Percentiles rank a stretch among this genome's conserved stretches.
These are phyloP conservation scores for Fistulinella cinereoalba DNA, from an alignment of 1,284 basidiomycete genomes.

Conservation along the genomic window DNA sequence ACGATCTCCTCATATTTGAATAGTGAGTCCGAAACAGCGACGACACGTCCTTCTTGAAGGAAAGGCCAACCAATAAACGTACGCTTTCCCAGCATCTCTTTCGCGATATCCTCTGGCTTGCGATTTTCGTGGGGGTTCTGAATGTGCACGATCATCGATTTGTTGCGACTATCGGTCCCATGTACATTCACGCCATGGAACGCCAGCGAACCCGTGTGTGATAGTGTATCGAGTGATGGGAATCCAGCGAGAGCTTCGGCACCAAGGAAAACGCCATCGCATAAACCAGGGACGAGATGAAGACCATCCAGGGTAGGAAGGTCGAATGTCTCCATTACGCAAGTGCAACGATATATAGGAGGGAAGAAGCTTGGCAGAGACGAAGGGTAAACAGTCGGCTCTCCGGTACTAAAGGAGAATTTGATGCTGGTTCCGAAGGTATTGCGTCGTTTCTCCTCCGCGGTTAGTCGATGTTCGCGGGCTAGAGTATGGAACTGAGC, in stretches of 20 bases:
- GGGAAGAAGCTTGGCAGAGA: constrained; percentile 96
- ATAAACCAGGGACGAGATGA: constrained; percentile 82
- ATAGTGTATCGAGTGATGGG: constrained; percentile 90
- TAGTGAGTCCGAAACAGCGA: constrained; percentile 82
- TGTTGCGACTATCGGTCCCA: constrained; percentile 85
- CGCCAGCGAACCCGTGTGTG: constrained; percentile 73
- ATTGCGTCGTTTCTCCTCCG: constrained; percentile 81
- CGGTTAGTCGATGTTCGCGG: constrained; percentile 73
- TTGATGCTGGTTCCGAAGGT: constrained; percentile 74
- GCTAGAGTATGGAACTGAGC: constrained; percentile 39
- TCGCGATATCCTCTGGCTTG: constrained; percentile 74
- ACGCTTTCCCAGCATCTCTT: constrained; percentile 71
- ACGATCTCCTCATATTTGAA: constrained; percentile 83
- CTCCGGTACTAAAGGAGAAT: constrained; percentile 71
- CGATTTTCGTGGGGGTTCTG: constrained; percentile 69
- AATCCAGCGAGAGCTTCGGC: constrained; percentile 90
- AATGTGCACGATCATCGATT: constrained; percentile 90
- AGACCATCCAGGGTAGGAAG: constrained; percentile 88
- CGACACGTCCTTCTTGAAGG: constrained; percentile 87
- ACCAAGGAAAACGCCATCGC: constrained; percentile 88
- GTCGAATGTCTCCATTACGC: constrained; percentile 76
- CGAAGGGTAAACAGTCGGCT: constrained; percentile 76
- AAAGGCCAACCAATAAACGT: constrained; percentile 93
- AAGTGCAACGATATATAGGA: constrained; percentile 79
- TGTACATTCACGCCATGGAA: constrained; percentile 94